Percentiles rank a stretch among this genome's conserved stretches.
phyloP scores from a whole-genome alignment of 169 alveolate genomes.

The Toxoplasma gondii region DNA sequence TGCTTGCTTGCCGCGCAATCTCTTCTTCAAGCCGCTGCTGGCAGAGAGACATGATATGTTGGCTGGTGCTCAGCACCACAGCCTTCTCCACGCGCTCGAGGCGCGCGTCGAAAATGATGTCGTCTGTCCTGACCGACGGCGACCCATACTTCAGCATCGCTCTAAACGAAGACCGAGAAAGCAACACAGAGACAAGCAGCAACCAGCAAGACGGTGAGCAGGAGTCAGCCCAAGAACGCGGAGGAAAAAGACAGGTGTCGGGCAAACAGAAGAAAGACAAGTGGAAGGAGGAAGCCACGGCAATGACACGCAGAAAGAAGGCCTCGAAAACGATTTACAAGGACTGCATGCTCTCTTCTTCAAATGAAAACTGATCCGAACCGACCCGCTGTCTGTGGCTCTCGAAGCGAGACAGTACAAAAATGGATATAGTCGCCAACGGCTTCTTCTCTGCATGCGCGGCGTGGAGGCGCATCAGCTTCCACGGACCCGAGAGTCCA shows the following conservation, averaged over 20 bases:
- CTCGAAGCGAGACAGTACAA: too few species aligned
- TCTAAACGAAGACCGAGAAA: neutral
- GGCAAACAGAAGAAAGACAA: too few species aligned
- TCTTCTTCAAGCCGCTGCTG: slow-evolving; percentile 27
- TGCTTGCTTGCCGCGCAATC: neutral
- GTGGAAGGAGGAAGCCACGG: too few species aligned
- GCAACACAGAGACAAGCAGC: neutral
- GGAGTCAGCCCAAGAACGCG: neutral
- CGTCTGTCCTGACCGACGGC: neutral
- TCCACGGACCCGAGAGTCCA: too few species aligned
- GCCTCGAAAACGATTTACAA: too few species aligned
- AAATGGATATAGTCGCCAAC: too few species aligned
- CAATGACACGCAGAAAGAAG: too few species aligned
- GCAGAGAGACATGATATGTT: slow-evolving; percentile 40
- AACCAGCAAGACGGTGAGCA: neutral
- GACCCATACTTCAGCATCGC: slow-evolving; percentile 51
- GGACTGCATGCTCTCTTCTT: too few species aligned
- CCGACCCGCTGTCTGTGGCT: too few species aligned
- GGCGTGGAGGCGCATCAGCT: too few species aligned
- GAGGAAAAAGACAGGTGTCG: neutral
- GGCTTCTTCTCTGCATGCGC: neutral
- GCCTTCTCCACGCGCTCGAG: slow-evolving; percentile 22
- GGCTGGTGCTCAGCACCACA: slow-evolving; percentile 22
- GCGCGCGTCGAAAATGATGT: slow-evolving; percentile 40
- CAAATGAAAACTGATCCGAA: too few species aligned